Conservation (phyloP, 2,329 filamentous ascomycete genomes). For the Hymenoscyphus fraxineus region DNA sequence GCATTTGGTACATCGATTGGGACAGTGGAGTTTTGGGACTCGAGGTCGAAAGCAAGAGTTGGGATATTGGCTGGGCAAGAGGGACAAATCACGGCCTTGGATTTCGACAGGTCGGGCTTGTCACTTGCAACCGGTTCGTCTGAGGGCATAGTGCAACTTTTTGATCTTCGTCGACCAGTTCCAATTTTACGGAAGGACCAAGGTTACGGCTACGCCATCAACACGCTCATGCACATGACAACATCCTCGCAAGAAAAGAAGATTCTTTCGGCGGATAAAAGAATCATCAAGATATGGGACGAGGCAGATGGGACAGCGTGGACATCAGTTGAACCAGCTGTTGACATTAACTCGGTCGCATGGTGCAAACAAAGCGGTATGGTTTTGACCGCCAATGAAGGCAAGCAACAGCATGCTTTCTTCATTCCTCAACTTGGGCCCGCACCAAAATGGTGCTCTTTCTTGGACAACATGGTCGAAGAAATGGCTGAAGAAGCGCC, state of each 20-base stretch:
- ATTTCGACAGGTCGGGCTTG: constrained; percentile 80
- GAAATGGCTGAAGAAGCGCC: constrained; percentile 87
- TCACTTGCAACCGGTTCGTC: constrained; percentile 85
- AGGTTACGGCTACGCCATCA: constrained; percentile 88
- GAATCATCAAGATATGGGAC: constrained; percentile 97
- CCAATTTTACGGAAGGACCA: constrained; percentile 91
- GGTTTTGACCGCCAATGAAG: constrained; percentile 95
- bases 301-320: constrained; percentile 77
- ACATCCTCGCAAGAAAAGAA: constrained; percentile 76
- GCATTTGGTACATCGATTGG: constrained; percentile 92
- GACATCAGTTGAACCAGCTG: constrained; percentile 92
- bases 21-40: constrained; percentile 97
- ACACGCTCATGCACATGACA: constrained; percentile 73
- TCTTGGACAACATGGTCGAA: constrained; percentile 95
- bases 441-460: constrained; percentile 91
- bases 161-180: constrained; percentile 83
- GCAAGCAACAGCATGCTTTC: constrained; percentile 89
- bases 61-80: constrained; percentile 68
- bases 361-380: constrained; percentile 93
- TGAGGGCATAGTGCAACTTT: constrained; percentile 81
- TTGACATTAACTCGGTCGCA: constrained; percentile 91
- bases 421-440: constrained; percentile 92
- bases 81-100: constrained; percentile 77
- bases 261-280: constrained; percentile 86
- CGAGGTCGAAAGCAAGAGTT: constrained; percentile 75